These are phyloP conservation scores for Allomyces arbusculus DNA, from an alignment of 192 early-diverging fungal species.

Conservation along the genomic window DNA sequence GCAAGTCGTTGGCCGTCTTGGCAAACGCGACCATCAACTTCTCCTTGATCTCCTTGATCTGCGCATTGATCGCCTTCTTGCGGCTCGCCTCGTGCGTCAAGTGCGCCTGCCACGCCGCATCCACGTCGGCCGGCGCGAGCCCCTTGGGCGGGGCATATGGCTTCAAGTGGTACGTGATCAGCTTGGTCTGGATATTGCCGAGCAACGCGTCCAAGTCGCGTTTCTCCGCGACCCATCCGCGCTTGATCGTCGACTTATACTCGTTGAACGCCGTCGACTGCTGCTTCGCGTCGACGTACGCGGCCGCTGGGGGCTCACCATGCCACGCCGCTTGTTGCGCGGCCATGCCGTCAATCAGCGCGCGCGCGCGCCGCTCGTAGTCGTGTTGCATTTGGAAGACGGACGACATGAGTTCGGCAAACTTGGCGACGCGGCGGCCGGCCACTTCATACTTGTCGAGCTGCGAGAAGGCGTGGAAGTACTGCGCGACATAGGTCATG, in stretches of 20 bases:
- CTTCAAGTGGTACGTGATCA: slow-evolving; percentile 78
- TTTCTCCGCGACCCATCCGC: slow-evolving; percentile 78
- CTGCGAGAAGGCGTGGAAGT: slow-evolving; percentile 63
- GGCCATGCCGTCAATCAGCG: slow-evolving; percentile 47
- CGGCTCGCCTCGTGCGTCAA: slow-evolving; percentile 51
- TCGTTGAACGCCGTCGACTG: slow-evolving; percentile 51
- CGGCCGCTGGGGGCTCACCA: slow-evolving; percentile 30
- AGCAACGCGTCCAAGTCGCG: slow-evolving; percentile 75
- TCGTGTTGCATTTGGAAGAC: slow-evolving; percentile 87
- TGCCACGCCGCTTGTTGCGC: slow-evolving; percentile 48
- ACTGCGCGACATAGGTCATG: slow-evolving; percentile 96
- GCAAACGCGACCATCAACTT: slow-evolving; percentile 58
- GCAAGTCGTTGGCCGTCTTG: slow-evolving; percentile 60
- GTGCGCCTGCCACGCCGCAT: slow-evolving; percentile 51
- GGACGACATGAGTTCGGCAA: slow-evolving; percentile 69
- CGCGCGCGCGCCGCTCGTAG: slow-evolving; percentile 64
- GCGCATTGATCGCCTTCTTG: slow-evolving; percentile 62
- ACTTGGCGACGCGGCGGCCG: slow-evolving; percentile 77
- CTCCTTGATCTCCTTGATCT: slow-evolving; percentile 77
- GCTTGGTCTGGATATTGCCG: slow-evolving; percentile 91
- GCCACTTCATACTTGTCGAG: slow-evolving; percentile 66
- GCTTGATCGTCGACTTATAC: slow-evolving; percentile 66
- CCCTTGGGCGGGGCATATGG: slow-evolving; percentile 67
- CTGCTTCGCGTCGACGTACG: slow-evolving; percentile 54
- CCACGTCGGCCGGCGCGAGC: slow-evolving; percentile 46